phyloP scores from a whole-genome alignment of 345 rosid genomes.

The Acer campestre region DNA sequence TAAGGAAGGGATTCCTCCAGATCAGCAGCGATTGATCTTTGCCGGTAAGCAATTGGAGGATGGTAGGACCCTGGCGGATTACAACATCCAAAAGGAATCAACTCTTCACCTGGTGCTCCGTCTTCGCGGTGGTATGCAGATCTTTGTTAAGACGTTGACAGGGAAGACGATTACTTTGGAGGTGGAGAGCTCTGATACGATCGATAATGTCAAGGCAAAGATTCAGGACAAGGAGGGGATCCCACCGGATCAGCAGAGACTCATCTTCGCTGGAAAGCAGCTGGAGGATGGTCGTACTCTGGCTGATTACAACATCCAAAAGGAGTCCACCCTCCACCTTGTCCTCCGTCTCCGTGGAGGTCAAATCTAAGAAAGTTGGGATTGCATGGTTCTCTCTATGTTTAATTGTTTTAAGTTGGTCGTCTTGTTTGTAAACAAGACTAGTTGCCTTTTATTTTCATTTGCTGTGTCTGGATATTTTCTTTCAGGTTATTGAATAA shows the following conservation, averaged over 20 bases:
- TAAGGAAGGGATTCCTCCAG: slow-evolving; percentile 23
- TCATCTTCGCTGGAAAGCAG: slow-evolving; percentile 15
- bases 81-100: slow-evolving; percentile 19
- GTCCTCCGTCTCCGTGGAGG: slow-evolving; percentile 20
- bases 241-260: slow-evolving; percentile 13
- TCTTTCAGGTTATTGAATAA: not conserved
- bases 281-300: not conserved
- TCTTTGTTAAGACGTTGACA: slow-evolving; percentile 13
- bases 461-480: not conserved
- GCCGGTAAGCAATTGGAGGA: slow-evolving; percentile 22
- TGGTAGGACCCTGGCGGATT: slow-evolving; percentile 16
- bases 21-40: slow-evolving; percentile 18
- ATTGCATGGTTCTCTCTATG: not conserved
- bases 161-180: slow-evolving; percentile 18
- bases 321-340: slow-evolving; percentile 1
- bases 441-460: not conserved
- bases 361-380: not conserved
- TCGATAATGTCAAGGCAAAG: slow-evolving; percentile 12
- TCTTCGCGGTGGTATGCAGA: slow-evolving; percentile 19
- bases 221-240: slow-evolving; percentile 17
- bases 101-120: slow-evolving; percentile 20
- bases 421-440: not conserved
- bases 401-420: not conserved
- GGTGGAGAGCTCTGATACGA: slow-evolving; percentile 15
- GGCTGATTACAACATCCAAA: slow-evolving; percentile 4